These are phyloP conservation scores for Neopestalotiopsis rosae DNA, from an alignment of 2,329 filamentous ascomycete genomes.

Conservation along the genomic window DNA sequence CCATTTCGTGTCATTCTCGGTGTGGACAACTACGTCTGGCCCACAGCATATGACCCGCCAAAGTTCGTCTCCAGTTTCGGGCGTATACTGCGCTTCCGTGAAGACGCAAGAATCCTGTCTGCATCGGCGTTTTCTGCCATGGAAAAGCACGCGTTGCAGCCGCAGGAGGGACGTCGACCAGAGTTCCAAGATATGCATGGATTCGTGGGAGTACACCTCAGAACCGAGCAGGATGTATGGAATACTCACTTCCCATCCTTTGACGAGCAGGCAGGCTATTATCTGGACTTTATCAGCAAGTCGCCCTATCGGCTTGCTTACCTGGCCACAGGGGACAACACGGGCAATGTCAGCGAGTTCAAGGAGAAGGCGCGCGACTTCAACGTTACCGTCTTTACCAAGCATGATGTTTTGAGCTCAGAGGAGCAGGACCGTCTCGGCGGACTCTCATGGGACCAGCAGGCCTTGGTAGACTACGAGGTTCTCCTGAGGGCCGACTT, in stretches of 20 bases:
- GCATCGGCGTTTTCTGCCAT: conserved; percentile 41
- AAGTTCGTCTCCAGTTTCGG: conserved; percentile 42
- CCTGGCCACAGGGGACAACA: conserved; percentile 46
- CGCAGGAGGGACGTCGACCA: conserved; percentile 4
- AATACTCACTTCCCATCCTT: conserved; percentile 35
- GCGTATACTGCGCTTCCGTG: conserved; percentile 41
- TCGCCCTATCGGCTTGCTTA: conserved; percentile 42
- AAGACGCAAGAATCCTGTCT: conserved; percentile 40
- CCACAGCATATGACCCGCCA: conserved; percentile 34
- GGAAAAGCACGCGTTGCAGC: conserved; percentile 25
- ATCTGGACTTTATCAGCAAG: conserved; percentile 34
- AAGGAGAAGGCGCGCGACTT: conserved; percentile 39
- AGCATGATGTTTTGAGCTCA: conserved; percentile 46
- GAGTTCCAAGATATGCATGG: conserved; percentile 27
- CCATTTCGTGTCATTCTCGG: conserved; percentile 40
- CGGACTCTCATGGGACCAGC: conserved; percentile 52
- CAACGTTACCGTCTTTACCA: conserved; percentile 46
- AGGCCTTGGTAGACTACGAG: conserved; percentile 56
- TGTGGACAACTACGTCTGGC: conserved; percentile 36
- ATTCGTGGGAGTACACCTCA: conserved; percentile 42
- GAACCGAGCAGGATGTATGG: conserved; percentile 39
- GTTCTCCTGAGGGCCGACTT: conserved; percentile 49
- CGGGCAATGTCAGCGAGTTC: conserved; percentile 42
- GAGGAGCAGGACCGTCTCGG: conserved; percentile 40
- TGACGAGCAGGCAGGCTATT: conserved; percentile 37